Conservation (phyloP, 805 yeast genomes). For the Jamesozyma gamospora region DNA sequence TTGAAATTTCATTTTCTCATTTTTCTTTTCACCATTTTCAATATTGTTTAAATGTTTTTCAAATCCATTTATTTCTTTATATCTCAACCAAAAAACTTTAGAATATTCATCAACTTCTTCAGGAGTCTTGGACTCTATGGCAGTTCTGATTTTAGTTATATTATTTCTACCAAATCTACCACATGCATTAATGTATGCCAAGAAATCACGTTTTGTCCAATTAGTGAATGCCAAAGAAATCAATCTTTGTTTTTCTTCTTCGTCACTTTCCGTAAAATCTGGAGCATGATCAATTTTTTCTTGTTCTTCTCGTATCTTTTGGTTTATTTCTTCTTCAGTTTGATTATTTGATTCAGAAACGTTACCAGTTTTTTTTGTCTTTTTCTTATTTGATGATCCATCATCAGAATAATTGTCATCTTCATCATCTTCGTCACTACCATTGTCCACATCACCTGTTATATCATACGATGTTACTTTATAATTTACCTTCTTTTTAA, state of each 20-base stretch:
- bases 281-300: conserved; percentile 45
- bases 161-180: conserved; percentile 56
- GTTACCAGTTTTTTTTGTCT: conserved; percentile 5
- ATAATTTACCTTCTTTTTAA: conserved; percentile 49
- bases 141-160: conserved; percentile 39
- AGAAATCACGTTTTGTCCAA: conserved; percentile 71
- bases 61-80: conserved; percentile 52
- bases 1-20: conserved; percentile 45
- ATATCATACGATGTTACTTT: conserved; percentile 51
- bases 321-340: conserved; percentile 9
- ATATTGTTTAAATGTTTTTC: conserved; percentile 65
- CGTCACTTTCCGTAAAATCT: conserved; percentile 58
- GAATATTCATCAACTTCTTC: conserved; percentile 55
- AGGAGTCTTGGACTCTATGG: conserved; percentile 45
- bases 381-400: conserved; percentile 30
- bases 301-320: conserved; percentile 33
- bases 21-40: conserved; percentile 62
- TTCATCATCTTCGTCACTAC: conserved; percentile 29
- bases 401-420: conserved; percentile 29
- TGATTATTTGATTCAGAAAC: conserved; percentile 38
- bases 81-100: conserved; percentile 53
- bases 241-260: conserved; percentile 40
- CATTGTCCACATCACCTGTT: conserved; percentile 43
- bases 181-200: conserved; percentile 58
- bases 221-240: conserved; percentile 49